Evolutionary conservation across 306 rosid species (phyloP).

Genomic region (Dicorynia guianensis): DNA sequence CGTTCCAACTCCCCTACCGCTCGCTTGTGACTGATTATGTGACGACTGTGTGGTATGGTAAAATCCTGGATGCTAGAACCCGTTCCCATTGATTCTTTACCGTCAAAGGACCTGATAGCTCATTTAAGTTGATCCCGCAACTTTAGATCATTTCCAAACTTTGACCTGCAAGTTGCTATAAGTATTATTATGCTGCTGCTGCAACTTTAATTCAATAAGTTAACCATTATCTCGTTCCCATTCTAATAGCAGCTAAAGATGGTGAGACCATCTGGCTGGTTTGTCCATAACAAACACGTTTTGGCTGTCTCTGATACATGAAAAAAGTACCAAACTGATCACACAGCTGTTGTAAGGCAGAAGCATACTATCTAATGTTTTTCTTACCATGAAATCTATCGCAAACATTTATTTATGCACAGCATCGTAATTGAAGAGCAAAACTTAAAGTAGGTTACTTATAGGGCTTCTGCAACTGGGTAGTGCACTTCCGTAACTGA

Average conservation of each 20-base stretch:
- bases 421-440: slow-evolving; percentile 17
- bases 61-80: too few species aligned
- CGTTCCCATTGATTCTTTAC: too few species aligned
- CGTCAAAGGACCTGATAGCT: too few species aligned
- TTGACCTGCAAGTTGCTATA: neutral
- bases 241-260: too few species aligned
- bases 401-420: slow-evolving; percentile 48
- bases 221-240: too few species aligned
- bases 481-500: slow-evolving; percentile 63
- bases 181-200: neutral
- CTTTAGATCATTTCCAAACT: neutral
- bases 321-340: neutral
- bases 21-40: too few species aligned
- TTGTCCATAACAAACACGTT: too few species aligned
- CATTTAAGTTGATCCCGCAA: neutral
- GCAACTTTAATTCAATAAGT: too few species aligned
- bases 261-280: too few species aligned
- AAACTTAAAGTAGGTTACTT: slow-evolving; percentile 37
- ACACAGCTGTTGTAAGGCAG: neutral
- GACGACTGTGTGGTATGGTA: too few species aligned
- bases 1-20: too few species aligned
- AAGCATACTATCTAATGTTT: neutral
- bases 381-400: neutral
- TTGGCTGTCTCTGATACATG: too few species aligned
- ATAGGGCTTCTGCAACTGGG: slow-evolving; percentile 72